These are phyloP conservation scores for Astragalus membranaceus DNA, from an alignment of 306 rosid genomes.

Conservation along the genomic window DNA sequence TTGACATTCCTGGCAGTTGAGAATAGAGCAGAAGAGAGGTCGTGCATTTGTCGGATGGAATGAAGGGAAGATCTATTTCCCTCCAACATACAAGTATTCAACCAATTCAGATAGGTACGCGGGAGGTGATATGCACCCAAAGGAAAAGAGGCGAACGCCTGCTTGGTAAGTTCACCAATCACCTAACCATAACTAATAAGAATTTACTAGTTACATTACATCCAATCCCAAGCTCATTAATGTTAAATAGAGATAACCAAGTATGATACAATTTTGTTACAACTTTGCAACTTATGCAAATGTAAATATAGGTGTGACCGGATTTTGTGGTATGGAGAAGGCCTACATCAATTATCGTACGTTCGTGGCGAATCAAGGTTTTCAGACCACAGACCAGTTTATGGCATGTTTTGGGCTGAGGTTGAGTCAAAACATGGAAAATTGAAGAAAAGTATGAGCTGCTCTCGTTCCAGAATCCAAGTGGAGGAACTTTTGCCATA, in stretches of 20 bases:
- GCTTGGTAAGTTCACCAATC: constrained; percentile 67
- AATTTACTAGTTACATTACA: constrained; percentile 4
- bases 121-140: constrained; percentile 89
- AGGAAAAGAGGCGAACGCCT: constrained; percentile 96
- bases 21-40: constrained; percentile 87
- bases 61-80: constrained; percentile 96
- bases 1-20: constrained; percentile 47
- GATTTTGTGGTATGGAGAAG: constrained; percentile 94
- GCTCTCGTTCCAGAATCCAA: constrained; percentile 73
- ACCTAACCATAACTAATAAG: background rate
- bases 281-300: constrained; percentile 13
- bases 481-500: constrained; percentile 89
- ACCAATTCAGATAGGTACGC: constrained; percentile 95
- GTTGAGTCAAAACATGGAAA: constrained; percentile 77
- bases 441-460: constrained; percentile 84
- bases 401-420: constrained; percentile 92
- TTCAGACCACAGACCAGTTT: constrained; percentile 96
- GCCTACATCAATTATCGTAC: constrained; percentile 89
- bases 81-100: constrained; percentile 96
- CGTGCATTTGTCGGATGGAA: constrained; percentile 88
- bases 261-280: background rate
- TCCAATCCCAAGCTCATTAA: no score
- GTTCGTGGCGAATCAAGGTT: constrained; percentile 96
- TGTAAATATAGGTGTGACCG: constrained; percentile 77
- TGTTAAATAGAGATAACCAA: background rate